phyloP scores from a whole-genome alignment of 2,329 filamentous ascomycete species.

The Torrubiella hemipterigena region DNA sequence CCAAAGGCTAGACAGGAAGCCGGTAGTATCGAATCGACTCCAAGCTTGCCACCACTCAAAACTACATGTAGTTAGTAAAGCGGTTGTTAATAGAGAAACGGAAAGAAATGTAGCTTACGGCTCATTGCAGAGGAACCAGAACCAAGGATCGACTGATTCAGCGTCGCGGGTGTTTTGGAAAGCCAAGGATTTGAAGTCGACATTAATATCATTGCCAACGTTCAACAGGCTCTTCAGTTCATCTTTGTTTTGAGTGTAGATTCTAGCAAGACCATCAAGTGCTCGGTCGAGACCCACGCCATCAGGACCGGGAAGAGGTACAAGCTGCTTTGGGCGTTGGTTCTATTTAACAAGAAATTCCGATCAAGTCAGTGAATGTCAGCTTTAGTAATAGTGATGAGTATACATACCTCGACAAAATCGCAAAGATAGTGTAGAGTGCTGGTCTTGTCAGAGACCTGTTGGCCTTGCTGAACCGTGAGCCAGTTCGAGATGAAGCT shows the following conservation, averaged over 20 bases:
- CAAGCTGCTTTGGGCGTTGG: background rate
- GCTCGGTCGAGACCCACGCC: background rate
- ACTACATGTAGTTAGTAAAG: background rate
- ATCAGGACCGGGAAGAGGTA: background rate
- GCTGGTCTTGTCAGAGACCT: slow-evolving; percentile 20
- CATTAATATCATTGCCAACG: no score
- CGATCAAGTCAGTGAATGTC: no score
- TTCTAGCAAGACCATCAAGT: background rate
- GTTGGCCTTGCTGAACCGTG: slow-evolving; percentile 22
- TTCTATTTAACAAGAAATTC: background rate
- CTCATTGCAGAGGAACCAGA: slow-evolving; percentile 1
- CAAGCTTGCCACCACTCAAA: background rate
- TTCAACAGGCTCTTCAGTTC: no score
- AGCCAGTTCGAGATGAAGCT: slow-evolving; percentile 15
- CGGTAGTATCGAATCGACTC: background rate
- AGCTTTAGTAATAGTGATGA: no score
- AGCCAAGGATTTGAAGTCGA: no score
- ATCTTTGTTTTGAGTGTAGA: no score
- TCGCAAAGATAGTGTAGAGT: slow-evolving; percentile 23
- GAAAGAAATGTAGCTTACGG: background rate
- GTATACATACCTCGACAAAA: slow-evolving; percentile 15
- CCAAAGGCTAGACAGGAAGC: background rate
- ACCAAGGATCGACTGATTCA: background rate
- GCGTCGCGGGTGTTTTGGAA: background rate
- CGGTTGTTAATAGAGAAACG: background rate